Evolutionary conservation across 495 filamentous ascomycete species (phyloP), one percentile per base, ranked within the genome.

Genomic region (Talaromyces stipitatus): DNA sequence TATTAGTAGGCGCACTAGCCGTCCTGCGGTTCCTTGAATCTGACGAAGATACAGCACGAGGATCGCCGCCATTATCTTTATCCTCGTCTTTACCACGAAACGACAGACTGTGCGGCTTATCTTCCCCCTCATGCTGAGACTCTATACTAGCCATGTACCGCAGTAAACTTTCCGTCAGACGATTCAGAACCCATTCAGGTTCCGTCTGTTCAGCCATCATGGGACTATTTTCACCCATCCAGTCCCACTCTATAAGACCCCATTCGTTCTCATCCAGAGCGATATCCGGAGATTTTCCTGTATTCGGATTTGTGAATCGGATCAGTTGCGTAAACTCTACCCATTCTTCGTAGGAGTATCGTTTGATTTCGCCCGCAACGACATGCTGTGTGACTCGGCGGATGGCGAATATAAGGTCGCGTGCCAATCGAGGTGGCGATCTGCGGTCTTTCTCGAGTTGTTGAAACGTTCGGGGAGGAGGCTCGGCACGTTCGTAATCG

Each of bases 311-410:
- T 2, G 78, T 82, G 59, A 85, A 84, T 4, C 78, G 76, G 28
- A 86, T 86, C 47, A 87, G 61, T 16, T 76, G 73, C 20, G 81
- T 84, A 30, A 80, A 82, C 46, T 83, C 76, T 10, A 80, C 82
- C 84, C 84, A 87, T 61, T 87, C 83, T 59, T 85, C 83, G 57
- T 85, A 87, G 3, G 56, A 66, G 59, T 87, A 87, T 16, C 68
- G 63, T 57, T 77, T 80, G 1, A 63, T 65, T 24, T 72, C 63
- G 1, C 69, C 63, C 4, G 59, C 58, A 2, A 68, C 64, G 10
- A 77, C 71, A 62, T 86, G 77, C 23, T 75, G 63, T 3, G 79
- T 73, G 4, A 73, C 72, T 23, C 61, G 66, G 0, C 78, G 74
- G 55, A 87, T 84, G n/a, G 75, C 76, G 41, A 76, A 69, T 5